Percentiles rank a stretch among this genome's conserved stretches.
Conservation (phyloP, 179 eudicot species). For the Nepenthes alata region DNA sequence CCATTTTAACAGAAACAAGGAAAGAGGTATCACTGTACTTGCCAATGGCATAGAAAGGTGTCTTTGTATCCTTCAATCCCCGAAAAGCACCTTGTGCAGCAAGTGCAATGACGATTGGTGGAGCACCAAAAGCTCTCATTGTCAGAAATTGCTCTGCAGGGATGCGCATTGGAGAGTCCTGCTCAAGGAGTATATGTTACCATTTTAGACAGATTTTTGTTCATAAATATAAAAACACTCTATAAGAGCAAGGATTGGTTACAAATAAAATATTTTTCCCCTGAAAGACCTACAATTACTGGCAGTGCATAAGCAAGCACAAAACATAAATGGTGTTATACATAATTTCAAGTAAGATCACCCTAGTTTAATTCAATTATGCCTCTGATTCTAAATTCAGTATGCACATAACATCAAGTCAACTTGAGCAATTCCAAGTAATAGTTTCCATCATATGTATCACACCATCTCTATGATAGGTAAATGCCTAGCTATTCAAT, state of each 20-base stretch:
- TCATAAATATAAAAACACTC: background rate
- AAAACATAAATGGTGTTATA: background rate
- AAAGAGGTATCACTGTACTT: background rate
- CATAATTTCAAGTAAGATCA: background rate
- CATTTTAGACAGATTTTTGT: background rate
- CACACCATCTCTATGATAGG: no score
- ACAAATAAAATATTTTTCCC: no score
- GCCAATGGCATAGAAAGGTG: conserved; percentile 86
- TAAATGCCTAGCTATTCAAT: no score
- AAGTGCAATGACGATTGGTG: conserved; percentile 72
- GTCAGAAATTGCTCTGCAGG: conserved; percentile 81
- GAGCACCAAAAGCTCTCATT: conserved; percentile 84
- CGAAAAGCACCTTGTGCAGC: conserved; percentile 91
- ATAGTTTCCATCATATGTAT: no score
- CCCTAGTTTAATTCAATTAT: no score
- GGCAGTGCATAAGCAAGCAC: background rate
- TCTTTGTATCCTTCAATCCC: conserved; percentile 88
- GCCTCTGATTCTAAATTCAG: no score
- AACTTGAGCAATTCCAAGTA: no score
- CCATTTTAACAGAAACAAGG: background rate
- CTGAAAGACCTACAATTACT: no score
- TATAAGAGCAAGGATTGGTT: no score
- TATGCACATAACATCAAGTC: no score
- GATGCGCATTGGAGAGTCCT: conserved; percentile 86
- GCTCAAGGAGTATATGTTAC: conserved; percentile 6